Evolutionary conservation across 208 protist species (phyloP).

Genomic region (Angomonas ambiguus): DNA sequence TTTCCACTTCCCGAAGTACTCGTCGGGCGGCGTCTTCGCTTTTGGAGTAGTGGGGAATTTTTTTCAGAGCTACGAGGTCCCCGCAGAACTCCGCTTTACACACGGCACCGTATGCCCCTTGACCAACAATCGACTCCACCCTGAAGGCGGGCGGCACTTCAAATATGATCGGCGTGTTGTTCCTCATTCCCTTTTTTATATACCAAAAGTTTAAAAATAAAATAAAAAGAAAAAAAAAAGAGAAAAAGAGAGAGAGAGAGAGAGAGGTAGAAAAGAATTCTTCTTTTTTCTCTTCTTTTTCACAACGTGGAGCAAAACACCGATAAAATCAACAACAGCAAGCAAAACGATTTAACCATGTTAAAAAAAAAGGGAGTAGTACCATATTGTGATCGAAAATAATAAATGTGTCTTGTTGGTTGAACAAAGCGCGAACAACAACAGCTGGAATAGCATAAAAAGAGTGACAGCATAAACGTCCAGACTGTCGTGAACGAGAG

Average conservation of each 20-base stretch:
- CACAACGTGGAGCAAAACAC: no score
- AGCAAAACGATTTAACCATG: no score
- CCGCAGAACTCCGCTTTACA: conserved; percentile 80
- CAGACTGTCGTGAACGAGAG: no score
- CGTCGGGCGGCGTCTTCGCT: conserved; percentile 74
- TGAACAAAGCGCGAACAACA: no score
- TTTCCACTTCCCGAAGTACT: conserved; percentile 86
- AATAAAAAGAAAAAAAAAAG: conserved; percentile 15
- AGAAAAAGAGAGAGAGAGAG: conserved; percentile 11
- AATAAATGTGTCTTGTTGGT: no score
- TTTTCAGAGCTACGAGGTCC: conserved; percentile 86
- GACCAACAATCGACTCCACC: conserved; percentile 88
- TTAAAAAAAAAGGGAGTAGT: no score
- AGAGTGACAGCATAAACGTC: no score
- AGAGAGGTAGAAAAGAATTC: conserved; percentile 3
- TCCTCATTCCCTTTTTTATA: conserved; percentile 9
- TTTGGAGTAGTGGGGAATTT: conserved; percentile 85
- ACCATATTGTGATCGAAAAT: no score
- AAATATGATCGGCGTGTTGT: conserved; percentile 66
- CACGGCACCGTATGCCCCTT: conserved; percentile 92
- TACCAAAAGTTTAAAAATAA: background rate
- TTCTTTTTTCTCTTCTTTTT: conserved; percentile 17
- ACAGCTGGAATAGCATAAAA: no score
- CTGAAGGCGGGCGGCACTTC: conserved; percentile 83
- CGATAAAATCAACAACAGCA: no score